phyloP scores from a whole-genome alignment of 768 basidiomycete genomes.

The Xanthoconium stramineum region DNA sequence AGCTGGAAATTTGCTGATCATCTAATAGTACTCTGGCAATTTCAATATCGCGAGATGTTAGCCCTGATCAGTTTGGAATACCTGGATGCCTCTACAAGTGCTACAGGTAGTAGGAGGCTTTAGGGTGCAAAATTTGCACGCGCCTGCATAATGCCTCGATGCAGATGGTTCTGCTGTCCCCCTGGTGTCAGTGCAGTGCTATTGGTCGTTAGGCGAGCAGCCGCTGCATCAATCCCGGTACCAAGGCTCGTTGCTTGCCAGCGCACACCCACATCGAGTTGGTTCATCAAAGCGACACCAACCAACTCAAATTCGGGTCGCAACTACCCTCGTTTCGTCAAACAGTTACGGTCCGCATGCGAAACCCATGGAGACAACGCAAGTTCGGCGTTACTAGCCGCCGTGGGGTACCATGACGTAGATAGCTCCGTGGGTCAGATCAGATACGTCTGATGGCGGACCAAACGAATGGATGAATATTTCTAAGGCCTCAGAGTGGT shows the following conservation, averaged over 20 bases:
- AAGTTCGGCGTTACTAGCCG: neutral
- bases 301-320: neutral
- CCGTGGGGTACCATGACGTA: neutral
- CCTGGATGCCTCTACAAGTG: neutral
- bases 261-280: neutral
- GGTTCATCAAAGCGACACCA: neutral
- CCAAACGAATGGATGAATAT: neutral
- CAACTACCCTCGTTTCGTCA: too few relatives aligned
- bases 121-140: neutral
- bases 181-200: too few relatives aligned
- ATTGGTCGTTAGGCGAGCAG: too few relatives aligned
- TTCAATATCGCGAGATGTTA: neutral
- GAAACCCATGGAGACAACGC: too few relatives aligned
- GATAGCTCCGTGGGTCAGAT: neutral
- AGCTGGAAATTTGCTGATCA: too few relatives aligned
- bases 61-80: neutral
- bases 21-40: too few relatives aligned
- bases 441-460: neutral
- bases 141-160: neutral
- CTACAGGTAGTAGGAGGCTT: neutral
- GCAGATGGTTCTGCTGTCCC: too few relatives aligned
- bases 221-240: too few relatives aligned
- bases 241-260: too few relatives aligned
- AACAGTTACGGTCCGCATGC: too few relatives aligned
- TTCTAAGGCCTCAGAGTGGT: too few relatives aligned